Conservation (phyloP, 2,329 filamentous ascomycete genomes). For the Ascochyta rabiei region DNA sequence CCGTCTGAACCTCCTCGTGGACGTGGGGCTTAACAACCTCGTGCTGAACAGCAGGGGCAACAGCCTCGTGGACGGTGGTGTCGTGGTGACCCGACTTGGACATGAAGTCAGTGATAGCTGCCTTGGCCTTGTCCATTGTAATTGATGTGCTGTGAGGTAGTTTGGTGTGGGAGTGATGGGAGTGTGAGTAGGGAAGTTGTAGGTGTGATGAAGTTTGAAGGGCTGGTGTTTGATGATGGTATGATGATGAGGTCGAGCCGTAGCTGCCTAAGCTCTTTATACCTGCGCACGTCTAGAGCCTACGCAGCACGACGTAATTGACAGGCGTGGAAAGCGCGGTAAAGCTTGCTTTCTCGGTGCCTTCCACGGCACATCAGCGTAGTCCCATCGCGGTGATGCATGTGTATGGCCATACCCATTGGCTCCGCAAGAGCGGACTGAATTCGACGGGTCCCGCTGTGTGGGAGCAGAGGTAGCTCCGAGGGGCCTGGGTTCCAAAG, state of each 20-base stretch:
- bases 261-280: constrained; percentile 27
- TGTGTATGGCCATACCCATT: constrained; percentile 8
- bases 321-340: constrained; percentile 9
- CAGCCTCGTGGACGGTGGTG: constrained; percentile 72
- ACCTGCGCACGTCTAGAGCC: constrained; percentile 10
- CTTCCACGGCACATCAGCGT: constrained; percentile 3
- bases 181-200: neutral
- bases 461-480: constrained; percentile 9
- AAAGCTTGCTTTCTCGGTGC: constrained; percentile 8
- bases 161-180: neutral
- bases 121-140: constrained; percentile 67
- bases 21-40: constrained; percentile 65
- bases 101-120: constrained; percentile 66
- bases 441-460: constrained; percentile 10
- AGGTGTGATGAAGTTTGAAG: neutral
- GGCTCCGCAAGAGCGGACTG: constrained; percentile 2
- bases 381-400: constrained; percentile 9
- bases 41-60: constrained; percentile 65
- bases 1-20: constrained; percentile 67
- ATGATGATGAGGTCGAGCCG: constrained; percentile 16
- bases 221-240: constrained; percentile 17
- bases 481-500: constrained; percentile 9
- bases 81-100: constrained; percentile 67
- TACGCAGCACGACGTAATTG: constrained; percentile 35
- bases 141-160: constrained; percentile 18